phyloP scores from a whole-genome alignment of 2,329 filamentous ascomycete genomes.

The Sodiomyces alkalinus region DNA sequence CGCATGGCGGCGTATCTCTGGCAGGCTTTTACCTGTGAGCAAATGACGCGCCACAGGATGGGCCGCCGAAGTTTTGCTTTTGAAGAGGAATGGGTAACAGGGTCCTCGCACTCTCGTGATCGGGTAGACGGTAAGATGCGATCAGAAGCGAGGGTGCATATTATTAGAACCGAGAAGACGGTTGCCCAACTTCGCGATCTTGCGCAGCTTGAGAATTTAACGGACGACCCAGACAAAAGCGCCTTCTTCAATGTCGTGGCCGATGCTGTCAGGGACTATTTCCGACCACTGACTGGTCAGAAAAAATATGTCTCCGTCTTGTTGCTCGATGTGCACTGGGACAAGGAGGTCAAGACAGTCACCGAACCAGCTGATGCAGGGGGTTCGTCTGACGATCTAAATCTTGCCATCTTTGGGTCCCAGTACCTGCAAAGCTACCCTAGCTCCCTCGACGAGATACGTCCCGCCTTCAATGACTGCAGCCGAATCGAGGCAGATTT shows the following conservation, averaged over 20 bases:
- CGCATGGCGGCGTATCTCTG: slow-evolving; percentile 91
- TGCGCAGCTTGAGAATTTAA: too few relatives aligned
- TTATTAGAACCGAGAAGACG: slow-evolving; percentile 72
- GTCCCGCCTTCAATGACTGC: slow-evolving; percentile 78
- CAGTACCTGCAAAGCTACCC: slow-evolving; percentile 88
- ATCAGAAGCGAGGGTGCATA: slow-evolving; percentile 79
- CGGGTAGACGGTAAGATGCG: slow-evolving; percentile 57
- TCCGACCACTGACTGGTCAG: slow-evolving; percentile 59
- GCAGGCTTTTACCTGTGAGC: slow-evolving; percentile 93
- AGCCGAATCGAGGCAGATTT: slow-evolving; percentile 70
- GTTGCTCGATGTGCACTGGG: slow-evolving; percentile 82
- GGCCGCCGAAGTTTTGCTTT: slow-evolving; percentile 77
- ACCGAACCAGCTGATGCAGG: slow-evolving; percentile 76
- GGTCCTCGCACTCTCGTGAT: slow-evolving; percentile 65
- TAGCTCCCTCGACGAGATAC: slow-evolving; percentile 74
- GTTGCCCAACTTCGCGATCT: slow-evolving; percentile 66
- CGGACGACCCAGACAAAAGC: slow-evolving; percentile 51
- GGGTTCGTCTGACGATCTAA: slow-evolving; percentile 54
- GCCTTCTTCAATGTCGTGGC: slow-evolving; percentile 63
- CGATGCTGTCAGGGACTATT: slow-evolving; percentile 65
- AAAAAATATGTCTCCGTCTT: slow-evolving; percentile 80
- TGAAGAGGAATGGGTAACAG: slow-evolving; percentile 88
- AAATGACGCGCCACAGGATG: slow-evolving; percentile 83
- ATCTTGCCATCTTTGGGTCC: slow-evolving; percentile 82
- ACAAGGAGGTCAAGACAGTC: slow-evolving; percentile 52